A percentile compares a stretch with the other conserved stretches of the same genome.
phyloP scores from a whole-genome alignment of 2,329 filamentous ascomycete genomes.

The Emergomyces orientalis region DNA sequence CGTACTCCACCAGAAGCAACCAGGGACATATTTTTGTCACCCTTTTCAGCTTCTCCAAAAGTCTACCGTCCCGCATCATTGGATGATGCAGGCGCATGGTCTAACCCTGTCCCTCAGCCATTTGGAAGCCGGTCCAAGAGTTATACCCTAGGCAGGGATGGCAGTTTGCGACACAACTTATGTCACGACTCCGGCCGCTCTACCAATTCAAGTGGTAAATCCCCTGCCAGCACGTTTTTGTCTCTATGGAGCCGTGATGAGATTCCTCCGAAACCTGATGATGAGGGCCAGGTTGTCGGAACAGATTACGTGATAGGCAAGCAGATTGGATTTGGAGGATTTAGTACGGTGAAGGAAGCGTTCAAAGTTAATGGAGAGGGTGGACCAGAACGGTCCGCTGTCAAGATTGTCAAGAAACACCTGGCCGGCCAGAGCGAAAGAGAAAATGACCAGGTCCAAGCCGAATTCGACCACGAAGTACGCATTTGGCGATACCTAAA shows the following conservation, averaged over 20 bases:
- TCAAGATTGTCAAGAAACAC: conserved; percentile 58
- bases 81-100: conserved; percentile 36
- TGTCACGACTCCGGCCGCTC: conserved; percentile 40
- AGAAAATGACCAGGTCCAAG: conserved; percentile 57
- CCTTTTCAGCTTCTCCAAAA: conserved; percentile 31
- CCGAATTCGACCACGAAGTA: conserved; percentile 60
- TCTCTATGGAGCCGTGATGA: conserved; percentile 43
- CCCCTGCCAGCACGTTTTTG: conserved; percentile 50
- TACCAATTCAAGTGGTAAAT: conserved; percentile 44
- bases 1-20: conserved; percentile 33
- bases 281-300: conserved; percentile 58
- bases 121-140: conserved; percentile 30
- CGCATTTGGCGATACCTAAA: conserved; percentile 57
- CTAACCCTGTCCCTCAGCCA: conserved; percentile 19
- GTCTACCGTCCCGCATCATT: conserved; percentile 31
- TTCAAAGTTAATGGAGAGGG: conserved; percentile 51
- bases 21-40: conserved; percentile 30
- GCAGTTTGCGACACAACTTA: conserved; percentile 28
- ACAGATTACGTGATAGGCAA: conserved; percentile 59
- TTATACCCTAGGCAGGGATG: conserved; percentile 26
- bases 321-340: conserved; percentile 56
- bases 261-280: conserved; percentile 47
- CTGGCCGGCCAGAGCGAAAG: conserved; percentile 46
- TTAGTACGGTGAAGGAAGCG: conserved; percentile 58
- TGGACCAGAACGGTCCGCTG: conserved; percentile 46